These are phyloP conservation scores for Aureobasidium sp. DNA, from an alignment of 2,329 filamentous ascomycete genomes.

Conservation along the genomic window DNA sequence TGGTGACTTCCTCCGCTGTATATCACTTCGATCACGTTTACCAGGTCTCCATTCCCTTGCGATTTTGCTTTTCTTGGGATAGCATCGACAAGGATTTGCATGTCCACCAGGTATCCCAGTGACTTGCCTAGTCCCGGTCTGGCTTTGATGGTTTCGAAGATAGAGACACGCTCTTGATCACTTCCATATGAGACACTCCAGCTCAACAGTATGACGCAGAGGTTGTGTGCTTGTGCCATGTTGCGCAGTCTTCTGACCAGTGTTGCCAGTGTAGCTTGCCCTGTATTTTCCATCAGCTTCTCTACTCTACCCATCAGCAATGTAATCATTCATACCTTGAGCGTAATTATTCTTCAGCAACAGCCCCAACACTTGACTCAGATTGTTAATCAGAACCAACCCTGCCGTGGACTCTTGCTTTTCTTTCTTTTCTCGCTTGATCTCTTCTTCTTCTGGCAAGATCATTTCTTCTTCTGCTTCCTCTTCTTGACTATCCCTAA, in stretches of 20 bases:
- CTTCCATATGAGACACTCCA: conserved; percentile 14
- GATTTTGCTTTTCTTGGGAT: conserved; percentile 21
- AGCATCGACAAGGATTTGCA: conserved; percentile 32
- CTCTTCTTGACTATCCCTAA: conserved; percentile 26
- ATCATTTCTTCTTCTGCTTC: conserved; percentile 24
- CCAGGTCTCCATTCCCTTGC: conserved; percentile 17
- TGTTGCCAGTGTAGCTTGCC: conserved; percentile 31
- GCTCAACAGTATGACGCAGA: conserved; percentile 35
- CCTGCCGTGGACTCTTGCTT: neutral
- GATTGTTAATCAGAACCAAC: conserved; percentile 32
- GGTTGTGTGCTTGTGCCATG: conserved; percentile 27
- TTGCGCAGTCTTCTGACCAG: conserved; percentile 34
- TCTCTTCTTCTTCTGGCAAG: neutral
- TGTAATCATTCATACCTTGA: conserved; percentile 20
- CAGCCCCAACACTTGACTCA: conserved; percentile 29
- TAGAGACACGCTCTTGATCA: conserved; percentile 22
- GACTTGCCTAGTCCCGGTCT: conserved; percentile 31
- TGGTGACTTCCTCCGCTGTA: conserved; percentile 30
- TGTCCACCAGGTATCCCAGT: conserved; percentile 29
- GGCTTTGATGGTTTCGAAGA: conserved; percentile 30
- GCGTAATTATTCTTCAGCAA: conserved; percentile 29
- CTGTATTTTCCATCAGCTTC: conserved; percentile 12
- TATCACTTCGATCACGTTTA: conserved; percentile 36
- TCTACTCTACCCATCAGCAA: neutral
- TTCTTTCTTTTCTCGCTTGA: neutral